phyloP scores from a whole-genome alignment of 2,329 filamentous ascomycete species.

The Aspergillus fumigatus region DNA sequence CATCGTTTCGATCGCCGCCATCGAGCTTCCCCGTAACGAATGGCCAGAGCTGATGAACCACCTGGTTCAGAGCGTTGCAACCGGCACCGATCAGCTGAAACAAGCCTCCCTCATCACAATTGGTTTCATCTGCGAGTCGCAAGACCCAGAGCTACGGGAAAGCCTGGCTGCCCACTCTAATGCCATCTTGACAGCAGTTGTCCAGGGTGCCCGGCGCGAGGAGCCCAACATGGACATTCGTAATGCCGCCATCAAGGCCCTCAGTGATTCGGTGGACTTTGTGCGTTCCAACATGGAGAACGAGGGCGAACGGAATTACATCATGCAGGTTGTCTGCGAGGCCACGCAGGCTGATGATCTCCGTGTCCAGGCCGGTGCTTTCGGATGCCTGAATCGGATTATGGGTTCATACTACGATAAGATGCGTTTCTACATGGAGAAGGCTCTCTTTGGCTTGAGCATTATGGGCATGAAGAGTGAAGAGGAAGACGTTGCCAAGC shows the following conservation, averaged over 20 bases:
- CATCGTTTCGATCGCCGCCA: constrained; percentile 87
- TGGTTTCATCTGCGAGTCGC: constrained; percentile 96
- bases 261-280: constrained; percentile 95
- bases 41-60: constrained; percentile 88
- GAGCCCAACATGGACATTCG: constrained; percentile 89
- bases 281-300: constrained; percentile 98
- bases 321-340: constrained; percentile 99
- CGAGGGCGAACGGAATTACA: constrained; percentile 98
- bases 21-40: constrained; percentile 88
- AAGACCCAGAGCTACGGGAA: constrained; percentile 78
- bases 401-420: constrained; percentile 99
- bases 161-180: constrained; percentile 85
- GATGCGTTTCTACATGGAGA: constrained; percentile 99
- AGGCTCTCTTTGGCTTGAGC: constrained; percentile 93
- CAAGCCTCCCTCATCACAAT: constrained; percentile 94
- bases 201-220: constrained; percentile 95
- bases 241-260: constrained; percentile 84
- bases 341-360: constrained; percentile 90
- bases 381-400: constrained; percentile 96
- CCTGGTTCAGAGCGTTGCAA: constrained; percentile 88
- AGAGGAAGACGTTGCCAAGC: constrained; percentile 95
- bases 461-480: constrained; percentile 98
- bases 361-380: constrained; percentile 90
- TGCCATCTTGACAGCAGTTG: constrained; percentile 93
- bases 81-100: constrained; percentile 82